Percentiles rank a stretch among this genome's conserved stretches.
Evolutionary conservation across 163 green algal genomes (phyloP).

Genomic region (Coccomyxa subellipsoidea): DNA sequence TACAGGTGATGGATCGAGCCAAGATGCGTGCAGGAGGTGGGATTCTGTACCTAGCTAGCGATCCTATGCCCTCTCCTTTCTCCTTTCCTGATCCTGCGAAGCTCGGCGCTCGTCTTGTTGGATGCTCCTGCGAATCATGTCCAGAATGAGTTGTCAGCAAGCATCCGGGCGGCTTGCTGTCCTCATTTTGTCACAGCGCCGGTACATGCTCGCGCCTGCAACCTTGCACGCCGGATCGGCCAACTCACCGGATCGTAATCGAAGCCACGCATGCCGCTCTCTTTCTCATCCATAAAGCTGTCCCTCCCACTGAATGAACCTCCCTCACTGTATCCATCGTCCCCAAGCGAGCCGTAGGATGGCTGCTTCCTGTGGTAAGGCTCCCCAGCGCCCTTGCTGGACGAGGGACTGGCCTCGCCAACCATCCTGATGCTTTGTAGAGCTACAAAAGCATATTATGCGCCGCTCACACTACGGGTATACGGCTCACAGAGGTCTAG

Average conservation of each 20-base stretch:
- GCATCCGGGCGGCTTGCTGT: not conserved
- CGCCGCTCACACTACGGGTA: not conserved
- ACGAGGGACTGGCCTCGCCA: not conserved
- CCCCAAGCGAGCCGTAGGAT: not conserved
- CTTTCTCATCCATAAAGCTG: not conserved
- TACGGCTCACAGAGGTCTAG: not conserved
- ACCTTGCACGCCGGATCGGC: no score
- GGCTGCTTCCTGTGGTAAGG: conserved; percentile 5
- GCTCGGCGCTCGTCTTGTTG: not conserved
- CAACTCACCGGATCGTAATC: not conserved
- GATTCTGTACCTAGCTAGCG: not conserved
- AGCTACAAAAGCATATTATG: not conserved
- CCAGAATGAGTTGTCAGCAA: not conserved
- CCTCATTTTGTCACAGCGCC: no score
- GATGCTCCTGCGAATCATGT: not conserved
- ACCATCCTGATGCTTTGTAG: not conserved
- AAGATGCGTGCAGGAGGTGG: no score
- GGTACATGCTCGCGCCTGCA: conserved; percentile 2
- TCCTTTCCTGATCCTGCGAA: not conserved
- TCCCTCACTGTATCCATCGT: conserved; percentile 4
- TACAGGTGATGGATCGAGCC: no score
- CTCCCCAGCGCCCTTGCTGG: not conserved
- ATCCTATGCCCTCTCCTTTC: not conserved
- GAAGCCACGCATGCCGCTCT: not conserved
- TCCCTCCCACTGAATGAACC: not conserved